Conservation (phyloP, 805 yeast genomes). For the Starmerella davenportii region DNA sequence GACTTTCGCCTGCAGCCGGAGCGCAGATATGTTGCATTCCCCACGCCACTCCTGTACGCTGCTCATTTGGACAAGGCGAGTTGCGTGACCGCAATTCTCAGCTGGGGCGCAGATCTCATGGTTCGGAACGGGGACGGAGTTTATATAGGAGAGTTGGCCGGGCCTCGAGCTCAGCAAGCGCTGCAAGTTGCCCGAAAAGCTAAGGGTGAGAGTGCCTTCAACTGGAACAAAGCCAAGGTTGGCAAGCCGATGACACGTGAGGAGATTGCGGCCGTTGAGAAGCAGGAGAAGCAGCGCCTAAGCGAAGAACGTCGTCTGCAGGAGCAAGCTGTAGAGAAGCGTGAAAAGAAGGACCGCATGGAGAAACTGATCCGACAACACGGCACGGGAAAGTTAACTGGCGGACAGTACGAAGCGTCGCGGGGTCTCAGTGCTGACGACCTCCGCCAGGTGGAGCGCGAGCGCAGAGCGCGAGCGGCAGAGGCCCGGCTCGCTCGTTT, state of each 20-base stretch:
- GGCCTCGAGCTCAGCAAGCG: constrained; percentile 25
- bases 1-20: constrained; percentile 42
- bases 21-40: constrained; percentile 34
- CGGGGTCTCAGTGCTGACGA: constrained; percentile 57
- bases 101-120: constrained; percentile 55
- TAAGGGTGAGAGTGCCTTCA: constrained; percentile 50
- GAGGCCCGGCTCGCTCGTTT: constrained; percentile 52
- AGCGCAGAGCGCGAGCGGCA: constrained; percentile 89
- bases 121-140: constrained; percentile 34
- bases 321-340: constrained; percentile 10
- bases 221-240: constrained; percentile 55
- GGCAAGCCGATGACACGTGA: constrained; percentile 32
- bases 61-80: constrained; percentile 47
- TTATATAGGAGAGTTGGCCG: constrained; percentile 53
- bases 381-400: constrained; percentile 16
- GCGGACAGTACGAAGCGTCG: constrained; percentile 13
- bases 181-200: constrained; percentile 52
- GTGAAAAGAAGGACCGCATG: constrained; percentile 14
- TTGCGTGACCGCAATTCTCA: constrained; percentile 44
- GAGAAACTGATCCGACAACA: constrained; percentile 17
- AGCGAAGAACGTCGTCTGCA: constrained; percentile 12
- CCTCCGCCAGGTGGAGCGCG: constrained; percentile 64
- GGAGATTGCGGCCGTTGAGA: constrained; percentile 20
- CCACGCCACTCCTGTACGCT: constrained; percentile 68
- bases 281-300: constrained; percentile 14